phyloP scores from a whole-genome alignment of 345 rosid genomes.

The Aethionema arabicum region DNA sequence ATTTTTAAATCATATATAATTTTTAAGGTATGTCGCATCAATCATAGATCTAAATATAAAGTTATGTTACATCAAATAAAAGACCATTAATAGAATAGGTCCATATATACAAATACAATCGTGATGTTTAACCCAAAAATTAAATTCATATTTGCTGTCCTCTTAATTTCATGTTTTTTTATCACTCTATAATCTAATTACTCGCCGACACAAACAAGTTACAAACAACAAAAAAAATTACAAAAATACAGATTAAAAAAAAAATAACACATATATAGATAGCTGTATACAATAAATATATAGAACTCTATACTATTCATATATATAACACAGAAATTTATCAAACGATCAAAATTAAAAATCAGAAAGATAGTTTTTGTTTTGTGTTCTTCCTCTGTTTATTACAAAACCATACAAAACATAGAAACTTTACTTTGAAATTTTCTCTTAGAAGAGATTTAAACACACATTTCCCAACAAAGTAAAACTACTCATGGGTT shows the following conservation, averaged over 20 bases:
- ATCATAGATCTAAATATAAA: slow-evolving; percentile 4
- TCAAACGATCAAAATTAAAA: slow-evolving; percentile 22
- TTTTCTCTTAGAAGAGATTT: slow-evolving; percentile 14
- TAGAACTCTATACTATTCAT: too few relatives aligned
- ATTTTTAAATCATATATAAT: neutral
- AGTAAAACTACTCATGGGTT: slow-evolving; percentile 1
- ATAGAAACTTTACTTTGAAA: slow-evolving; percentile 25
- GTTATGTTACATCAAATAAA: neutral
- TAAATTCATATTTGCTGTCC: slow-evolving; percentile 10
- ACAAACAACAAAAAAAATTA: neutral
- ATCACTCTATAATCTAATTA: neutral
- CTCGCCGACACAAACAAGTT: neutral
- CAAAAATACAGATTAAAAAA: neutral
- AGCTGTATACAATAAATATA: neutral
- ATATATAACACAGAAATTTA: too few relatives aligned
- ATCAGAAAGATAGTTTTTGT: slow-evolving; percentile 6
- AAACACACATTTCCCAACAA: slow-evolving; percentile 3
- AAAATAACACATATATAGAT: neutral
- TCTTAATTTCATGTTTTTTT: neutral
- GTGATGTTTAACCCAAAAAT: slow-evolving; percentile 7
- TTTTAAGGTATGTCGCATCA: slow-evolving; percentile 11
- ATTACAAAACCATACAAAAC: slow-evolving; percentile 31
- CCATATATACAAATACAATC: neutral
- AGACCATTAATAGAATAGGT: slow-evolving; percentile 18
- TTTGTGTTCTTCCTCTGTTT: slow-evolving; percentile 18